Evolutionary conservation across 1,284 basidiomycete species (phyloP), one percentile per base, ranked within the genome.

Genomic region (Microbotryum silenes-acaulis): DNA sequence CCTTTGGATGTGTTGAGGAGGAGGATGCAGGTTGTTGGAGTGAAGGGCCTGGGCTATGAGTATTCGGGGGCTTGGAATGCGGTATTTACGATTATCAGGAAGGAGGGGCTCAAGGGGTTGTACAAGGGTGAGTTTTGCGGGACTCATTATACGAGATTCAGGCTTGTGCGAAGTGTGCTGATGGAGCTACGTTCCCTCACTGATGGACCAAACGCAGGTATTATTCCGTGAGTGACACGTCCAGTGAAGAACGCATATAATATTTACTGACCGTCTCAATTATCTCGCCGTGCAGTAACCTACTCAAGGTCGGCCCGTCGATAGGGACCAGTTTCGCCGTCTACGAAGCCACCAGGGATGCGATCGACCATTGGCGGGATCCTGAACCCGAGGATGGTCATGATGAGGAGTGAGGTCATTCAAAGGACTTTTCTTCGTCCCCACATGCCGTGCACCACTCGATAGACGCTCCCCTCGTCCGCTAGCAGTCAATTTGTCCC

Each of bases 21-120:
- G 55, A 91, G 96, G 77, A 92, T 98, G 87, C 94, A 98, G 75
- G 89, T 94, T 60, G 84, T 86, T 2, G 94, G 93, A 1, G 87
- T 97, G 85, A 77, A 81, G 64, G 80, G 48, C 80, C 81, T 60
- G 77, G 81, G 62, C 71, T 85, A 70, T 49, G 50, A 67, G 37
- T 72, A 72, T 44, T 65, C 58, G 1, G 54, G 61, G 4, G 59
- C 66, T 1, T 62, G 62, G 57, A 51, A 63, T 9, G 66, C 64
- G 56, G 23, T 52, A 57, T 49, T 9, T 20, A 27, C 27, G 8
- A 57, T 47, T 10, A 31, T 57, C 12, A 27, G 33, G 56, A 27
- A 23, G 12, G 56, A 57, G 51, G 42, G 54, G 10, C 12, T 55
- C 8, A 42, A n/a, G 20, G 31, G 37, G 3, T 29, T 55, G 20